Conservation (phyloP, 2,329 filamentous ascomycete species). For the Cyphellophora europaea region DNA sequence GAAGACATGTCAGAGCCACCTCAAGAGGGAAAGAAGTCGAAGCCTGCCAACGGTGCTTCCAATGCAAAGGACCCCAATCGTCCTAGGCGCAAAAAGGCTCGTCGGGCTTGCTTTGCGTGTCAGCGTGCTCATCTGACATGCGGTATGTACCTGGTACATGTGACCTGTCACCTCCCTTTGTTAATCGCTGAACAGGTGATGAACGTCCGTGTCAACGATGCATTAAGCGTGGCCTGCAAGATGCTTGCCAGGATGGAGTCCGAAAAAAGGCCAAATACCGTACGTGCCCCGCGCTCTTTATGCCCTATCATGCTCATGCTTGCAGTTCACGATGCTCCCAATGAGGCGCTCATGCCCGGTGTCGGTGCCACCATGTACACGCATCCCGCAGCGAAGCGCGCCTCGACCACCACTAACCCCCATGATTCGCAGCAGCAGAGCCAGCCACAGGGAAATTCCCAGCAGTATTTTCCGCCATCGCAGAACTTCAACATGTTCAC, state of each 20-base stretch:
- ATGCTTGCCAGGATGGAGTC: slow-evolving; percentile 89
- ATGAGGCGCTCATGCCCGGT: slow-evolving; percentile 81
- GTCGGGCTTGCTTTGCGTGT: slow-evolving; percentile 91
- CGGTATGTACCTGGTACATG: slow-evolving; percentile 56
- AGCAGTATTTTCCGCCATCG: slow-evolving; percentile 31
- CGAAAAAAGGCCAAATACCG: slow-evolving; percentile 97
- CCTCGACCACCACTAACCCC: slow-evolving; percentile 19
- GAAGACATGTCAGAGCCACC: slow-evolving; percentile 27
- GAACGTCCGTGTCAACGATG: slow-evolving; percentile 90
- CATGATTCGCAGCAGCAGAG: slow-evolving; percentile 25
- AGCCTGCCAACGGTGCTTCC: slow-evolving; percentile 51
- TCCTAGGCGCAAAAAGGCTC: slow-evolving; percentile 88
- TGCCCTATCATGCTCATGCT: no score
- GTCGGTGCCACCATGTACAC: slow-evolving; percentile 57
- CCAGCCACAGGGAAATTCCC: slow-evolving; percentile 25
- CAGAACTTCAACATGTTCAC: slow-evolving; percentile 28
- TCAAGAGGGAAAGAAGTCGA: slow-evolving; percentile 32
- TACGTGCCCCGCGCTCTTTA: no score
- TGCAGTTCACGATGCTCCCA: slow-evolving; percentile 76
- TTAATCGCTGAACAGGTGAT: slow-evolving; percentile 54
- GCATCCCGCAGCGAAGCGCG: slow-evolving; percentile 33
- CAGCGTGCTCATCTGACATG: slow-evolving; percentile 96
- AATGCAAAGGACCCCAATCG: slow-evolving; percentile 81
- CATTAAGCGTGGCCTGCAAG: slow-evolving; percentile 84
- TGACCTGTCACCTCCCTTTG: slow-evolving; percentile 5